Percentiles rank a stretch among this genome's conserved stretches.
Conservation (phyloP, 2,329 filamentous ascomycete genomes). For the Clonostachys solani region DNA sequence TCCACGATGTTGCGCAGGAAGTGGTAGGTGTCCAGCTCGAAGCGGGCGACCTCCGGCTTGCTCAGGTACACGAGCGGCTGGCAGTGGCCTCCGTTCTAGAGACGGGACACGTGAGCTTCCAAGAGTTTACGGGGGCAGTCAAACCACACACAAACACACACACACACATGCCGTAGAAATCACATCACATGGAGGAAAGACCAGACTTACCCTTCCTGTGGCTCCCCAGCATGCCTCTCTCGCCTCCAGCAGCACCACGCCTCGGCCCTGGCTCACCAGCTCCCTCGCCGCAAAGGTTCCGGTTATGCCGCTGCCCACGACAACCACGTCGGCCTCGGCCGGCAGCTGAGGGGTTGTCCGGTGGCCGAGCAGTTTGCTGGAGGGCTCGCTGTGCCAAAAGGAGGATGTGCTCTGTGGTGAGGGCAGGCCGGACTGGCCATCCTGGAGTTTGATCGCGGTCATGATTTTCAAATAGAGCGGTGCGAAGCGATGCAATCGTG, state of each 20-base stretch:
- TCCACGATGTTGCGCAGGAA: constrained; percentile 55
- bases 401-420: constrained; percentile 56
- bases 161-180: background rate
- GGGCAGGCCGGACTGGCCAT: constrained; percentile 51
- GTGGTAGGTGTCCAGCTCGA: constrained; percentile 67
- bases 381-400: constrained; percentile 72
- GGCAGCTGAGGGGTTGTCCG: constrained; percentile 63
- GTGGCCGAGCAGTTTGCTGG: constrained; percentile 59
- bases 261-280: constrained; percentile 43
- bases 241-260: constrained; percentile 72
- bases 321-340: constrained; percentile 58
- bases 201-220: constrained; percentile 64
- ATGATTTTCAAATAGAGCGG: constrained; percentile 11
- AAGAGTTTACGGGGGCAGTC: too few species aligned
- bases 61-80: constrained; percentile 65
- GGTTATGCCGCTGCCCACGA: constrained; percentile 74
- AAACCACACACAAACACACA: background rate
- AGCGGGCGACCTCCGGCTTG: constrained; percentile 57
- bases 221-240: constrained; percentile 78
- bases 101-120: background rate
- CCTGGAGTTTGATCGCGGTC: constrained; percentile 18
- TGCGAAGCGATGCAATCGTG: background rate
- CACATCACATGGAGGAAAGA: background rate
- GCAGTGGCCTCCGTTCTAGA: constrained; percentile 67
- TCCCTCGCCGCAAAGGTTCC: constrained; percentile 68